phyloP scores from a whole-genome alignment of 805 yeast genomes.

The Zygosaccharomyces siamensis region DNA sequence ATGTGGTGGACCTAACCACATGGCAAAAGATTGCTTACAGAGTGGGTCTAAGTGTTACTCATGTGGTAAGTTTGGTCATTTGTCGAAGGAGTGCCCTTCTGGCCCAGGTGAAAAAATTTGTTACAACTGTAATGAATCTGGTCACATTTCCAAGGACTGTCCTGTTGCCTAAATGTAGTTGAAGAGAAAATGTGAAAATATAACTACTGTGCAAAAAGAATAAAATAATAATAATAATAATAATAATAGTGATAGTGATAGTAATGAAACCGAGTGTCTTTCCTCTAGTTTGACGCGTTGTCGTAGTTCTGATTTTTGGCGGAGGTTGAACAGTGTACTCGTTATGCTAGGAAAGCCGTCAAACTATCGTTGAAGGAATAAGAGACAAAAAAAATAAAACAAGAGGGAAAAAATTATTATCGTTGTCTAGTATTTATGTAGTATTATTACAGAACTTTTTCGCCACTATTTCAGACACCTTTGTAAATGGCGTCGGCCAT shows the following conservation, averaged over 20 bases:
- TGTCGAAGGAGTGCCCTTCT: constrained; percentile 73
- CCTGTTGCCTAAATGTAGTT: constrained; percentile 20
- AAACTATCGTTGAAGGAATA: neutral
- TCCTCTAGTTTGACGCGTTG: neutral
- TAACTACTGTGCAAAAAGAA: neutral
- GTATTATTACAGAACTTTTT: constrained; percentile 1
- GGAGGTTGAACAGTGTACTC: neutral
- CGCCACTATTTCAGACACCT: neutral
- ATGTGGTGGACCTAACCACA: constrained; percentile 91
- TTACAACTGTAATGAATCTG: constrained; percentile 51
- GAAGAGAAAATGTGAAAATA: neutral
- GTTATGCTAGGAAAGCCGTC: no score
- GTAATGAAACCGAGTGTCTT: neutral
- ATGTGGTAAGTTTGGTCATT: constrained; percentile 88
- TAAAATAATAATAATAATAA: neutral
- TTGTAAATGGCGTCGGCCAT: constrained; percentile 62
- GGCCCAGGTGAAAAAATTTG: constrained; percentile 48
- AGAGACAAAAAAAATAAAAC: neutral
- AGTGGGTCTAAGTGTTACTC: constrained; percentile 80
- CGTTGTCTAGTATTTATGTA: constrained; percentile 5
- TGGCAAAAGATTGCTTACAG: constrained; percentile 84
- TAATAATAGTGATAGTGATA: neutral
- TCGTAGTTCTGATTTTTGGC: neutral
- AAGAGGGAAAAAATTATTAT: neutral
- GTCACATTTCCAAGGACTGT: constrained; percentile 87